Evolutionary conservation across 2,329 filamentous ascomycete species (phyloP).

Genomic region (Aspergillus pseudoglaucus): DNA sequence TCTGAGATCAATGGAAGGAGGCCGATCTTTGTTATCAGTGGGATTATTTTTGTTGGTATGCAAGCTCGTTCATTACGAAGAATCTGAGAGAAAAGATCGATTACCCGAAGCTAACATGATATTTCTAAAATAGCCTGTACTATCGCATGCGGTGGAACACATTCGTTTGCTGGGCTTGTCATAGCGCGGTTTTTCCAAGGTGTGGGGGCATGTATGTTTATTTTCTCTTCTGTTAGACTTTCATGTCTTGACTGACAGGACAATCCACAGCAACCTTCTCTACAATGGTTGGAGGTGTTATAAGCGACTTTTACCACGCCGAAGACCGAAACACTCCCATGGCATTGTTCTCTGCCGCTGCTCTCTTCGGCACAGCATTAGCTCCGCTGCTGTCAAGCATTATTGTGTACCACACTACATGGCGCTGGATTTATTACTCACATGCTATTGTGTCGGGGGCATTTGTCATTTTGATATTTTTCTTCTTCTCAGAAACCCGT

Average conservation of each 20-base stretch:
- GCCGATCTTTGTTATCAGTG: conserved; percentile 71
- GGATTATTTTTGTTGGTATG: conserved; percentile 59
- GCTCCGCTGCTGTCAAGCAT: conserved; percentile 68
- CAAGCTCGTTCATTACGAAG: not conserved
- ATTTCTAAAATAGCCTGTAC: conserved; percentile 47
- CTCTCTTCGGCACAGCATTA: conserved; percentile 70
- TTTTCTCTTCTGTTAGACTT: conserved; percentile 6
- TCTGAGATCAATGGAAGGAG: conserved; percentile 82
- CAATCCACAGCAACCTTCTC: conserved; percentile 55
- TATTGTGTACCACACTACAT: conserved; percentile 60
- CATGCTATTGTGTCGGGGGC: conserved; percentile 65
- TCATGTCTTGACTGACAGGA: not conserved
- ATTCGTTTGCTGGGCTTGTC: conserved; percentile 65
- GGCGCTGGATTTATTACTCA: conserved; percentile 87
- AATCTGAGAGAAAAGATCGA: not conserved
- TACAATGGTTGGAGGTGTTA: conserved; percentile 83
- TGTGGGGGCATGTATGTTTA: conserved; percentile 59
- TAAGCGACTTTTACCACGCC: conserved; percentile 77
- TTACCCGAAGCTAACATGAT: not conserved
- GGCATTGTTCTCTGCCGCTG: conserved; percentile 74
- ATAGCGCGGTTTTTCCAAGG: conserved; percentile 70
- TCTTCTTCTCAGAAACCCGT: not conserved
- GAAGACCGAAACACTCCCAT: conserved; percentile 79
- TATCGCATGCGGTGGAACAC: conserved; percentile 65
- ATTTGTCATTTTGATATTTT: conserved; percentile 56